A percentile compares a stretch with the other conserved stretches of the same genome.
Evolutionary conservation across 176 grass and related monocot species (phyloP).

Genomic region (Triticum aestivum): IWGSC_CS_RefSeq_v2.1 NC_057811.1:253452331-253452830

Average conservation of each 20-base stretch:
- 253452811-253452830: not conserved
- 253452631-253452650: slow-evolving; percentile 84
- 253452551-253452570: slow-evolving; percentile 60
- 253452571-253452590: slow-evolving; percentile 82
- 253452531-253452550: not conserved
- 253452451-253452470: slow-evolving; percentile 89
- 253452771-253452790: not conserved
- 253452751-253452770: not conserved
- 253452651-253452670: slow-evolving; percentile 85
- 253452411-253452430: slow-evolving; percentile 62
- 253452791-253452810: not conserved
- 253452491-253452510: slow-evolving; percentile 27
- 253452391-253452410: slow-evolving; percentile 7
- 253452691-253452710: slow-evolving; percentile 92
- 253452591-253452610: slow-evolving; percentile 86
- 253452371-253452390: not conserved
- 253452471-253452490: slow-evolving; percentile 95
- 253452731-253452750: slow-evolving; percentile 10
- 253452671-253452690: slow-evolving; percentile 89
- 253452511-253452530: slow-evolving; percentile 15
- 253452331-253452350: slow-evolving; percentile 8
- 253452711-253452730: slow-evolving; percentile 61
- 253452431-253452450: slow-evolving; percentile 77
- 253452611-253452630: slow-evolving; percentile 89
- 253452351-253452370: not conserved